Base-by-base conservation (phyloP, 768 basidiomycete species). In the Pilatotrama ljubarskyi region DNA sequence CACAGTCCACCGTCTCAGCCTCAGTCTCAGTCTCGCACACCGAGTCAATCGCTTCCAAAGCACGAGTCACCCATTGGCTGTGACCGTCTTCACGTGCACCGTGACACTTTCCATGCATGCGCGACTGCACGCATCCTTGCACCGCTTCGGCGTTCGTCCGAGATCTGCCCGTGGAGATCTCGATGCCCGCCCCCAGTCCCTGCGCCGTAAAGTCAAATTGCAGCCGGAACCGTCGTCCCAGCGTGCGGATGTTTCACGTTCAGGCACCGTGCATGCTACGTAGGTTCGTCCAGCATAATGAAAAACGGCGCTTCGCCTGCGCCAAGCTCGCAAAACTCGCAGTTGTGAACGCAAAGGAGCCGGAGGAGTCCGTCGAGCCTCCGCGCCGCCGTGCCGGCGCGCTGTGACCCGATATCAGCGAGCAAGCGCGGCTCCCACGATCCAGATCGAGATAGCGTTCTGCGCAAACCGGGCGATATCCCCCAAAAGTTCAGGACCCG, bases 401-500 rank as follows among this genome's bases (percentile, higher is more conserved):
- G 18, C 25, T 6, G 40, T 35, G 18, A 13, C 25, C 51, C 53
- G 59, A 49, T 50, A 61, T 55, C 52, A 50, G 48, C 47, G 38
- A 22, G 32, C 35, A 29, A 13, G 32, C 43, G 58, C 40, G 53
- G n/a, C 40, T 47, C 53, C 47, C 59, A 36, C 51, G 53, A 50
- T 43, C 32, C 37, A 25, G 52, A 64, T 64, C 63, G 53, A 59
- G 63, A 64, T 64, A 64, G 55, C 54, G 58, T 51, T 59, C 46
- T 49, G 54, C 56, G 63, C 63, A 64, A 63, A 58, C 56, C 40
- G 52, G 61, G 48, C 26, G 56, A 55, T 56, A 22, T 24, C 46
- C 61, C 61, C 61, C 56, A 63, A 63, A 63, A 63, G 51, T 54
- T 63, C n/a, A 49, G 52, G 51, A 53, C 43, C 43, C 50, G 50